Percentiles rank a stretch among this genome's conserved stretches.
Evolutionary conservation across 2,329 filamentous ascomycete species (phyloP).

Genomic region (Fonsecaea pugnacius): DNA sequence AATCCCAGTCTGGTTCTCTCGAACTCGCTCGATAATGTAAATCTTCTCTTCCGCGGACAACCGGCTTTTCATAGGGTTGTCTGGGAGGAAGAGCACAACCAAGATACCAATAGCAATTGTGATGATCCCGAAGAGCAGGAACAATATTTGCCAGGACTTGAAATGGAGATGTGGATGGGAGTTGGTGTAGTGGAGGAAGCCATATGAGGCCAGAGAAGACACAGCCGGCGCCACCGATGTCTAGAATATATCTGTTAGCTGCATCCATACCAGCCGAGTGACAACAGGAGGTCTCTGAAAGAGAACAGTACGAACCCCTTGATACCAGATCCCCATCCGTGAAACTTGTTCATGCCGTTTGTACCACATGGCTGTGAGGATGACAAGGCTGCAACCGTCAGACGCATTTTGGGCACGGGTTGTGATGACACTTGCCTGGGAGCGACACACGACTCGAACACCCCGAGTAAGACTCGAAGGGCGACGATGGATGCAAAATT

Average conservation of each 20-base stretch:
- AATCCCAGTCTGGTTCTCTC: constrained; percentile 56
- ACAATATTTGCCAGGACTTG: constrained; percentile 44
- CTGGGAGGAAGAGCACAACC: constrained; percentile 47
- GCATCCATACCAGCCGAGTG: neutral
- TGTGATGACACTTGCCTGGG: constrained; percentile 45
- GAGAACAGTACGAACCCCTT: constrained; percentile 12
- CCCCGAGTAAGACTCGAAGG: constrained; percentile 57
- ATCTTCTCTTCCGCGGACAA: constrained; percentile 47
- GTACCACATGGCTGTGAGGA: constrained; percentile 62
- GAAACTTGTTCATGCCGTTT: constrained; percentile 46
- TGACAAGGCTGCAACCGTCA: constrained; percentile 47
- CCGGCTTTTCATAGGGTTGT: constrained; percentile 48
- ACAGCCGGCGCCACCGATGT: constrained; percentile 24
- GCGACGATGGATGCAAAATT: constrained; percentile 57
- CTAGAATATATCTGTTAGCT: neutral
- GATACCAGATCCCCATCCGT: constrained; percentile 40
- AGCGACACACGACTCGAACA: constrained; percentile 60
- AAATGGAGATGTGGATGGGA: constrained; percentile 36
- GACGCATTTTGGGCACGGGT: neutral
- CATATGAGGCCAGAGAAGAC: constrained; percentile 25
- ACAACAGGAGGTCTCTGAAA: neutral
- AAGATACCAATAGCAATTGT: constrained; percentile 47
- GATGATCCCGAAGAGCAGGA: constrained; percentile 52
- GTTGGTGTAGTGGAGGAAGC: constrained; percentile 27
- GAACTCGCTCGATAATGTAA: constrained; percentile 48